phyloP scores from a whole-genome alignment of 805 yeast species.

The Suhomyces sp. region DNA sequence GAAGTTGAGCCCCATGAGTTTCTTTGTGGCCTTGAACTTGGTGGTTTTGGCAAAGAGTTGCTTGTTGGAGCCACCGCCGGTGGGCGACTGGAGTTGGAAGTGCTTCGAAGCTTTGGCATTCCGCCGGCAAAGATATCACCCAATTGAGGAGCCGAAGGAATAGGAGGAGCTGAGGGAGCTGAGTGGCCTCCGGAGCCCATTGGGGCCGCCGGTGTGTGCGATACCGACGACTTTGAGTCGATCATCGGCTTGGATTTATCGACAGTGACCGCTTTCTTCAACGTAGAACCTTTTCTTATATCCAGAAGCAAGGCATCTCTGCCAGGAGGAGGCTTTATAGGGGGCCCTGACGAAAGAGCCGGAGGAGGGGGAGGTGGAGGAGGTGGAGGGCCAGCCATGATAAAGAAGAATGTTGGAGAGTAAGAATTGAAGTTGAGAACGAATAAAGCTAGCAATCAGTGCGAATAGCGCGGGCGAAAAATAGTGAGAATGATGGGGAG shows the following conservation, averaged over 20 bases:
- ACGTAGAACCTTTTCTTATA: constrained; percentile 57
- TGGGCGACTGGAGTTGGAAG: constrained; percentile 31
- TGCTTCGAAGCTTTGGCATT: constrained; percentile 61
- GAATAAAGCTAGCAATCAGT: background rate
- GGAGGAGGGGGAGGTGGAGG: constrained; percentile 35
- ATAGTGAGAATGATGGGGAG: background rate
- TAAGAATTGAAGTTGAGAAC: background rate
- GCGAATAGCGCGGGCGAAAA: background rate
- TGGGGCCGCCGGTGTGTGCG: constrained; percentile 14
- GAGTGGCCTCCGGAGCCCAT: constrained; percentile 20
- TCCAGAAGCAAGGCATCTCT: constrained; percentile 66
- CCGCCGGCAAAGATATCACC: constrained; percentile 79
- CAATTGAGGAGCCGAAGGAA: constrained; percentile 43
- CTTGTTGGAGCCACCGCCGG: constrained; percentile 32
- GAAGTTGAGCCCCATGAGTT: constrained; percentile 15
- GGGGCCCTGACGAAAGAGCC: constrained; percentile 13
- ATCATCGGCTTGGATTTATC: constrained; percentile 55
- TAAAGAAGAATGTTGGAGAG: background rate
- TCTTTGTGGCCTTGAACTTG: constrained; percentile 9
- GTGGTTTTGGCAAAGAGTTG: constrained; percentile 2
- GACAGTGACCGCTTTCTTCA: constrained; percentile 43
- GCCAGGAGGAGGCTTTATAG: constrained; percentile 24
- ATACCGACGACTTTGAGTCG: constrained; percentile 46
- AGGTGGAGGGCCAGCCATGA: constrained; percentile 30
- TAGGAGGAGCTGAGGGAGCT: constrained; percentile 20